Evolutionary conservation across 805 yeast genomes (phyloP).

Genomic region (Candida suzukii): DNA sequence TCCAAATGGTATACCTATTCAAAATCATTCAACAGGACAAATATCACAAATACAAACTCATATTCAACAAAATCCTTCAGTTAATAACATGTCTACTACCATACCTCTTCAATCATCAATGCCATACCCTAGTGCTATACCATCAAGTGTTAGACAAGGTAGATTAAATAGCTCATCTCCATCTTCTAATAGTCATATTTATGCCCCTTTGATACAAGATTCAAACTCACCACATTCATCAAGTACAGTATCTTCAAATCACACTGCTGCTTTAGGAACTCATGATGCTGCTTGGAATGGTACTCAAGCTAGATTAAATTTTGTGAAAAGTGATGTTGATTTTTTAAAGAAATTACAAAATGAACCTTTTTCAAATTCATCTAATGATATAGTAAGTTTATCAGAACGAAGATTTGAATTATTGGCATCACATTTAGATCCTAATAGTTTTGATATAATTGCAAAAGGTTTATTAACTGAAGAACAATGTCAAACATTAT

Average conservation of each 20-base stretch:
- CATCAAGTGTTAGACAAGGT: neutral
- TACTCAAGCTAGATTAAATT: neutral
- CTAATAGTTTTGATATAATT: constrained; percentile 40
- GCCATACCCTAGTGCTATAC: neutral
- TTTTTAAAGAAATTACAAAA: constrained; percentile 27
- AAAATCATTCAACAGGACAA: no score
- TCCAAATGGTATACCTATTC: no score
- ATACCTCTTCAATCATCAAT: neutral
- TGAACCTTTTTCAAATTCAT: constrained; percentile 31
- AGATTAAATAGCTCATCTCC: neutral
- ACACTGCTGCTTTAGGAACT: neutral
- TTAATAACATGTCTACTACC: neutral
- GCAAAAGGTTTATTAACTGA: constrained; percentile 47
- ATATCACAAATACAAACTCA: no score
- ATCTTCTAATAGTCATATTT: neutral
- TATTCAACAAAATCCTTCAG: no score
- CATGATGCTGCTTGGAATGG: neutral
- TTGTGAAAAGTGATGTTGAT: constrained; percentile 24
- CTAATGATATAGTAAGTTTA: constrained; percentile 37
- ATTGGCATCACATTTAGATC: constrained; percentile 19
- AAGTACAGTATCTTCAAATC: neutral
- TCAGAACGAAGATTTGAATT: constrained; percentile 35
- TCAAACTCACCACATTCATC: neutral
- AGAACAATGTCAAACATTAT: constrained; percentile 52
- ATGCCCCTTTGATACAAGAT: neutral